Percentiles rank a stretch among this genome's conserved stretches.
These are phyloP conservation scores for Isabelozyma pseudorhagii DNA, from an alignment of 805 yeast genomes.

Conservation along the genomic window DNA sequence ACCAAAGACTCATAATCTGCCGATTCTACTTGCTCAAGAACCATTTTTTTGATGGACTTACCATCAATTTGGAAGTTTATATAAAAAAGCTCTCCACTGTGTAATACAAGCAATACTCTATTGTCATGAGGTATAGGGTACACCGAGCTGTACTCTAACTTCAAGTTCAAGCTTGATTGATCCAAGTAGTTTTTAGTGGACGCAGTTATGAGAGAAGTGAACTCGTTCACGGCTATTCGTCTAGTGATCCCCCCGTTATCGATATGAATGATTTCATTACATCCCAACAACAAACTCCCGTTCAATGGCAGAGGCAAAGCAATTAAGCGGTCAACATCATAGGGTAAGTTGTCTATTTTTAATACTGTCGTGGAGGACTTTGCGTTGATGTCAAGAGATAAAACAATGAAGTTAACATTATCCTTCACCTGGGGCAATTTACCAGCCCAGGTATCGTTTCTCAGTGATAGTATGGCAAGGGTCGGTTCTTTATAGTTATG, in stretches of 20 bases:
- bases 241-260: constrained; percentile 72
- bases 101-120: constrained; percentile 28
- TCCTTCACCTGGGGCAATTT: constrained; percentile 59
- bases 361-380: constrained; percentile 65
- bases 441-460: constrained; percentile 74
- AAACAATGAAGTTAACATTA: constrained; percentile 55
- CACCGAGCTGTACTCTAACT: constrained; percentile 51
- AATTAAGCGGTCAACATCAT: constrained; percentile 62
- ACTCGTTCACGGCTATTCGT: constrained; percentile 62
- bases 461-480: constrained; percentile 59
- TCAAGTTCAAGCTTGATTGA: constrained; percentile 48
- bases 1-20: constrained; percentile 25
- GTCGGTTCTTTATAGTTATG: constrained; percentile 82
- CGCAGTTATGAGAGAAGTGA: constrained; percentile 36
- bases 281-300: constrained; percentile 69
- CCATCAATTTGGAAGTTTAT: constrained; percentile 41
- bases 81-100: constrained; percentile 30
- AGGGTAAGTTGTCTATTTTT: constrained; percentile 65
- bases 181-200: constrained; percentile 40
- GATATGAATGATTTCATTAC: constrained; percentile 73
- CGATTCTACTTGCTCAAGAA: constrained; percentile 28
- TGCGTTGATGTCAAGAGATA: constrained; percentile 62
- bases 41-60: constrained; percentile 34
- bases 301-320: constrained; percentile 65
- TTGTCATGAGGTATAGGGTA: constrained; percentile 34